Evolutionary conservation across 257 asterid species (phyloP), one percentile per base, ranked within the genome.

Genomic region (Nicotiana noctiflora): DNA sequence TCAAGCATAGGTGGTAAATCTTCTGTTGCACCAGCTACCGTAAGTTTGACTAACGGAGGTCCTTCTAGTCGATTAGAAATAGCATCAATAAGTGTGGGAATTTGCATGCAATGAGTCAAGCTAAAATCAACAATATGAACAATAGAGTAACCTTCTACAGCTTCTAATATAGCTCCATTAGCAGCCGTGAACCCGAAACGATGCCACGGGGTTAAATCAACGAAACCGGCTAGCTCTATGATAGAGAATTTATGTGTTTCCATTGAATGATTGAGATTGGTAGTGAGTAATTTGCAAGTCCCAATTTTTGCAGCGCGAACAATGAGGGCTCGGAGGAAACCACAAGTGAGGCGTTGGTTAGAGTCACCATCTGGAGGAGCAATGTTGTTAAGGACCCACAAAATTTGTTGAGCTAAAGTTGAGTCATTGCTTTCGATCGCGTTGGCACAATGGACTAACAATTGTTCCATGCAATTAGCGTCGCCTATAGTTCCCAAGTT

Each of bases 351-450:
- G 32, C 99, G 97, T 87, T 95, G 99, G 52, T 84, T 90, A 8
- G 98, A 91, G 90, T 93, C 98, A 4, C 99, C 99, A 76, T 95
- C 99, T 0, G 98, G 96, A 0, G 98, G 93, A 0, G 99, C 98
- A 55, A 93, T 93, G 86, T 94, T 95, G 91, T 93, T 93, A 8
- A 95, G 94, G 13, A 95, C 99, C 99, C 99, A 95, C 9, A 95
- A 77, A 85, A 95, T 93, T 79, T 95, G 99, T 67, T 95, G 99
- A 0, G 99, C 92, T 2, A 95, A 86, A 4, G 99, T 95, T n/a
- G 97, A 92, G 79, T 95, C 98, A 80, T 91, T 92, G 85, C 77
- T 88, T 34, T 95, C 98, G 80, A 95, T 94, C 4, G 99, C 99
- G 59, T 78, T 91, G 60, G 96, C 97, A 65, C 99, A 95, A 86